These are phyloP conservation scores for Phlebopus sp. DNA, from an alignment of 1,284 basidiomycete species.

Conservation along the genomic window DNA sequence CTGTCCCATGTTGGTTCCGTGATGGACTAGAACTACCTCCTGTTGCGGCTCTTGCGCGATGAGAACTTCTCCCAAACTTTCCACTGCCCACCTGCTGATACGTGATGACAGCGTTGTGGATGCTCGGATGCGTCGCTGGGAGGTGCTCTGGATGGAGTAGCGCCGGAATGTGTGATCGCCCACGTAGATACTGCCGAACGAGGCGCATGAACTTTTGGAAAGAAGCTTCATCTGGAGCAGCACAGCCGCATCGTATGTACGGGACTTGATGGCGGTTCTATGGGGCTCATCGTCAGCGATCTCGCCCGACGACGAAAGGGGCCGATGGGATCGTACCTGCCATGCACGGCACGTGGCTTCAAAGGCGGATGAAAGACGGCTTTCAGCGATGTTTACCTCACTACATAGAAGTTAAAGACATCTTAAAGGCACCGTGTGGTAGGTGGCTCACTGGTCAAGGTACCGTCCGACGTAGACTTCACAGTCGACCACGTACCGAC, in stretches of 20 bases:
- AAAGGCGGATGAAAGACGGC: slow-evolving; percentile 33
- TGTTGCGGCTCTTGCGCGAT: no score
- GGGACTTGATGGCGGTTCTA: slow-evolving; percentile 38
- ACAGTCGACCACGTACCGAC: slow-evolving; percentile 34
- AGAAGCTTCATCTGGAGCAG: slow-evolving; percentile 33
- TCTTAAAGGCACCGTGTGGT: background rate
- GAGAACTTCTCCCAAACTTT: slow-evolving; percentile 9
- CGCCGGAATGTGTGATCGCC: slow-evolving; percentile 16
- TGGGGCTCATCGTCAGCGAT: background rate
- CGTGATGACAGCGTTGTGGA: slow-evolving; percentile 32
- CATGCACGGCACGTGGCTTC: slow-evolving; percentile 36
- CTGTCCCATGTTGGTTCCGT: background rate
- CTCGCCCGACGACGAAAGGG: background rate
- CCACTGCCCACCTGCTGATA: slow-evolving; percentile 16
- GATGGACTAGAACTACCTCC: no score
- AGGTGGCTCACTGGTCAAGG: slow-evolving; percentile 36
- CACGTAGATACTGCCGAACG: slow-evolving; percentile 16
- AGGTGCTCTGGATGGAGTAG: slow-evolving; percentile 32
- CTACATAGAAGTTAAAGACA: slow-evolving; percentile 15
- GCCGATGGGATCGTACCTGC: slow-evolving; percentile 16
- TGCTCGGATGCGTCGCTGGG: slow-evolving; percentile 40
- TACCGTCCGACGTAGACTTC: slow-evolving; percentile 27
- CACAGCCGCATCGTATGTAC: slow-evolving; percentile 49
- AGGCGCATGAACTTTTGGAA: slow-evolving; percentile 31
- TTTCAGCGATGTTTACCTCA: slow-evolving; percentile 34